Conservation (phyloP, 176 grass and related monocot species). For the Aechmea fasciata region DNA sequence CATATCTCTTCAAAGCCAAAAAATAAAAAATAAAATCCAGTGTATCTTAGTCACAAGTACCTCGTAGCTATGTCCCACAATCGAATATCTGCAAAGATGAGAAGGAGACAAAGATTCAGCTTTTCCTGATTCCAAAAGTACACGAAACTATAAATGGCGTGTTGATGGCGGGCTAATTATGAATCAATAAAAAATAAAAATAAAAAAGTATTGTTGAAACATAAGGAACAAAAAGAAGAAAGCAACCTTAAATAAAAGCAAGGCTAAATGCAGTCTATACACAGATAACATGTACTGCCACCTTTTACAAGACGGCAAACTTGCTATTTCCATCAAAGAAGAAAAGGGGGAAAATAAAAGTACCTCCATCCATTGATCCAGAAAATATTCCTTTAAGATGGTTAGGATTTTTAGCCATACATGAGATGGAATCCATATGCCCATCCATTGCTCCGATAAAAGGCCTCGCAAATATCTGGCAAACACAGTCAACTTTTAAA, state of each 20-base stretch:
- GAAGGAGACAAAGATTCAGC: constrained; percentile 13
- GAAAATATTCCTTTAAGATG: constrained; percentile 87
- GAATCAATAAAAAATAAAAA: not conserved
- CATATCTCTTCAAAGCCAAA: not conserved
- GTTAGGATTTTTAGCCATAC: constrained; percentile 84
- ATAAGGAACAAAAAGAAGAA: no score
- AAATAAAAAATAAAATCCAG: not conserved
- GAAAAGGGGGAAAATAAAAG: not conserved
- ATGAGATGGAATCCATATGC: constrained; percentile 72
- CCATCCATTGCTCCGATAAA: constrained; percentile 98
- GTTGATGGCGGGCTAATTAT: not conserved
- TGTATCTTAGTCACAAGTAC: constrained; percentile 23
- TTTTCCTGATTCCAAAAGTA: constrained; percentile 10
- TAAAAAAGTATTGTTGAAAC: not conserved
- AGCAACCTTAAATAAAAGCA: no score
- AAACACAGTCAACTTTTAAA: constrained; percentile 8
- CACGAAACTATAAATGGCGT: not conserved
- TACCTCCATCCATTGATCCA: constrained; percentile 97
- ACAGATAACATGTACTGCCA: no score
- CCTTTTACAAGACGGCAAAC: not conserved
- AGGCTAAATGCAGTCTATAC: no score
- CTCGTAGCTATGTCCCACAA: constrained; percentile 85
- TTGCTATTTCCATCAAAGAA: not conserved
- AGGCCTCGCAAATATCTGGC: constrained; percentile 89
- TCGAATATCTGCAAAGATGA: constrained; percentile 67